A percentile compares a stretch with the other conserved stretches of the same genome.
Evolutionary conservation across 495 filamentous ascomycete species (phyloP).

Genomic region (Xylaria flabelliformis): DNA sequence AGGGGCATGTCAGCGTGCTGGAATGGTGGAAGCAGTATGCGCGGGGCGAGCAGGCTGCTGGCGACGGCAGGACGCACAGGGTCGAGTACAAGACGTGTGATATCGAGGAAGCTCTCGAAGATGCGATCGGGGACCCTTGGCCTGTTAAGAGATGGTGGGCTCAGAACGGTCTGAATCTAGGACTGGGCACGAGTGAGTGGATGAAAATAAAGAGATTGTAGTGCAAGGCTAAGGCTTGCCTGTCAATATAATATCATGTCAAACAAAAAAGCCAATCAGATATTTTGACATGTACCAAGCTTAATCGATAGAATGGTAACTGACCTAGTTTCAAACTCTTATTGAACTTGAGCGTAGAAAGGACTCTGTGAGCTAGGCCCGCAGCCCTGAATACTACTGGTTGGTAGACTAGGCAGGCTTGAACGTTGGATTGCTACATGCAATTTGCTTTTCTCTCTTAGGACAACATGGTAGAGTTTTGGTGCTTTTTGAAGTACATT

Average conservation of each 20-base stretch:
- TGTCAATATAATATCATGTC: not conserved
- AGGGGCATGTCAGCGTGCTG: slow-evolving; percentile 80
- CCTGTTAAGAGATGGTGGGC: slow-evolving; percentile 87
- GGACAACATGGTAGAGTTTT: no score
- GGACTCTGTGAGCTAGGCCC: not conserved
- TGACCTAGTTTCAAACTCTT: not conserved
- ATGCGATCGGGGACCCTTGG: slow-evolving; percentile 72
- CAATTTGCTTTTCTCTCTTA: no score
- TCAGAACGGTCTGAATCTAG: slow-evolving; percentile 84
- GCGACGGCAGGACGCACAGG: slow-evolving; percentile 50
- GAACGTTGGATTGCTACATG: not conserved
- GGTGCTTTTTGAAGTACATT: no score
- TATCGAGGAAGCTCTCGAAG: slow-evolving; percentile 92
- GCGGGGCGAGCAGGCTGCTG: slow-evolving; percentile 55
- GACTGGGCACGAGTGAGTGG: slow-evolving; percentile 89
- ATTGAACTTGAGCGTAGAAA: not conserved
- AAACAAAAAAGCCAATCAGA: not conserved
- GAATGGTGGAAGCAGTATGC: slow-evolving; percentile 90
- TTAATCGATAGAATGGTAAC: not conserved
- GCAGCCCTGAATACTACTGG: no score
- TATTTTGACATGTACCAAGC: not conserved
- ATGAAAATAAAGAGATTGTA: slow-evolving; percentile 66
- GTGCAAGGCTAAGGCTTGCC: not conserved
- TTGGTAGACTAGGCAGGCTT: no score
- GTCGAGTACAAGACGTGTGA: slow-evolving; percentile 96